A percentile compares a stretch with the other conserved stretches of the same genome.
Conservation (phyloP, 1,284 basidiomycete genomes). For the Irpex sp. region DNA sequence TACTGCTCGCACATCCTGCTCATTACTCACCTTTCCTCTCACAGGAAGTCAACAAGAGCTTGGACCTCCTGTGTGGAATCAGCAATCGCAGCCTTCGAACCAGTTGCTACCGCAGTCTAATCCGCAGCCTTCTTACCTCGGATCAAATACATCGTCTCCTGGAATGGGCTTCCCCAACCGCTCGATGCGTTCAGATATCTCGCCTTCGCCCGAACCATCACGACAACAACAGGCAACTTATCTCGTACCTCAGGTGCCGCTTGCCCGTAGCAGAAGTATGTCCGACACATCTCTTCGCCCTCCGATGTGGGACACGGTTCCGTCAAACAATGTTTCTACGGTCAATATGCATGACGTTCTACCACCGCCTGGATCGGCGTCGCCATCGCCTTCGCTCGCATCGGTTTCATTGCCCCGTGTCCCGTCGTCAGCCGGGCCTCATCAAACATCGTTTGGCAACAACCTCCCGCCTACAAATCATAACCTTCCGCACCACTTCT, state of each 20-base stretch:
- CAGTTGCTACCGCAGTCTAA: constrained; percentile 18
- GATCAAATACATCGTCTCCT: constrained; percentile 20
- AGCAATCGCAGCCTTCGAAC: constrained; percentile 13
- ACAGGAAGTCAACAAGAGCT: constrained; percentile 9
- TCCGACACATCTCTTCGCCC: constrained; percentile 58
- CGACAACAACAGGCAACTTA: constrained; percentile 20
- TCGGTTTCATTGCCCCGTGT: constrained; percentile 19
- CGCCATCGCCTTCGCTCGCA: constrained; percentile 17
- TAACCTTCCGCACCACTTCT: constrained; percentile 21
- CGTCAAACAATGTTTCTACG: constrained; percentile 27
- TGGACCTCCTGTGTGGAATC: constrained; percentile 20
- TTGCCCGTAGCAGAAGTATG: constrained; percentile 48
- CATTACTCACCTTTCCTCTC: constrained; percentile 2
- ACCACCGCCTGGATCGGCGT: constrained; percentile 26
- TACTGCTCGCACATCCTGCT: neutral
- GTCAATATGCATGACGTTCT: constrained; percentile 49
- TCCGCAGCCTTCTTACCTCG: constrained; percentile 26
- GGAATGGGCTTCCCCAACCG: constrained; percentile 19
- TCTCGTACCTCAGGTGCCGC: constrained; percentile 31
- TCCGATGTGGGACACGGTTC: constrained; percentile 47
- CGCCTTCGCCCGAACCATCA: constrained; percentile 17
- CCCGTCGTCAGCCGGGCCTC: constrained; percentile 28
- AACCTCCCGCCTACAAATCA: constrained; percentile 22
- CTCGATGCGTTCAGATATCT: constrained; percentile 8
- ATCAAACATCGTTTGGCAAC: constrained; percentile 27